A percentile compares a stretch with the other conserved stretches of the same genome.
Conservation (phyloP, 169 alveolate species). For the Cryptosporidium sp. region DNA sequence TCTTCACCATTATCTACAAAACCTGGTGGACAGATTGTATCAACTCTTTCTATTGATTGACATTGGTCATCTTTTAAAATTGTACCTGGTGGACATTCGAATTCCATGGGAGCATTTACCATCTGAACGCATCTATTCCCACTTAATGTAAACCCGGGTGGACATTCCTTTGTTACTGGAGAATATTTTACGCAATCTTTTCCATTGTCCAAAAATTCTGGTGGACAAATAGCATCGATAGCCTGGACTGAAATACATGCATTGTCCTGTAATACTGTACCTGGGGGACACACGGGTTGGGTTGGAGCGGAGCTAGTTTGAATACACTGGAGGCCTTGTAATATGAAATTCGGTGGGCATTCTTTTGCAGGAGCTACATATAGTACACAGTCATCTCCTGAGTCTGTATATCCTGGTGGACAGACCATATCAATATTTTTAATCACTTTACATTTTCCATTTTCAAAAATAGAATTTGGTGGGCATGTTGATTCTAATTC, state of each 20-base stretch:
- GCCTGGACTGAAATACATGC: conserved; percentile 71
- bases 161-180: conserved; percentile 72
- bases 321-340: conserved; percentile 71
- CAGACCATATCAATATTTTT: conserved; percentile 74
- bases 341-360: conserved; percentile 66
- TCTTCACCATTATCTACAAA: conserved; percentile 74
- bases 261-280: conserved; percentile 64
- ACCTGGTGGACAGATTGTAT: conserved; percentile 74
- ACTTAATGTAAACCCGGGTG: conserved; percentile 68
- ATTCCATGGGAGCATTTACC: conserved; percentile 61
- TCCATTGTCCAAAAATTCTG: conserved; percentile 70
- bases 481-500: conserved; percentile 72
- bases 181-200: conserved; percentile 73
- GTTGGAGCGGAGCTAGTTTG: conserved; percentile 73
- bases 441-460: conserved; percentile 71
- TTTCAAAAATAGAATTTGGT: conserved; percentile 56
- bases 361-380: conserved; percentile 76
- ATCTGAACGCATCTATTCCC: conserved; percentile 65
- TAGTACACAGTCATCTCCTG: conserved; percentile 74
- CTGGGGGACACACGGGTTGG: conserved; percentile 71
- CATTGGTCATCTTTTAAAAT: conserved; percentile 67
- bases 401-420: conserved; percentile 75
- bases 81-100: conserved; percentile 75
- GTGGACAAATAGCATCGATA: conserved; percentile 74
- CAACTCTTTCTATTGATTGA: conserved; percentile 72